phyloP scores from a whole-genome alignment of 768 basidiomycete species.

The Termitomyces sp. region DNA sequence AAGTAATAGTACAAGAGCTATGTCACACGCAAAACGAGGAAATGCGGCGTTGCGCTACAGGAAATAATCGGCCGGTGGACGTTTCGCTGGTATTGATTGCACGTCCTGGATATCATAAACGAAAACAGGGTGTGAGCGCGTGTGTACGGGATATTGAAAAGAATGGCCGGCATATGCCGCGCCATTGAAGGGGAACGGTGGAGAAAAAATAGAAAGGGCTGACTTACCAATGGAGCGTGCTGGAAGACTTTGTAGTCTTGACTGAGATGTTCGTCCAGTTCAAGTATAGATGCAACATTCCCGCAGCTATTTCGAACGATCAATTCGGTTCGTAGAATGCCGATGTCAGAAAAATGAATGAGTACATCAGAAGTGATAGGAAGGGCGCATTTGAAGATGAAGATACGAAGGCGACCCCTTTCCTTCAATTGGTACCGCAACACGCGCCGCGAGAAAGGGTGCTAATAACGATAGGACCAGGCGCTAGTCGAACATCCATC shows the following conservation, averaged over 20 bases:
- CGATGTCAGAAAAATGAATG: conserved; percentile 2
- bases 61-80: conserved; percentile 87
- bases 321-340: background rate
- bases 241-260: conserved; percentile 97
- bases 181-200: background rate
- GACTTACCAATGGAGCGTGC: conserved; percentile 78
- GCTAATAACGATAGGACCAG: background rate
- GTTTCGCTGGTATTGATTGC: conserved; percentile 74
- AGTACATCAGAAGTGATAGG: background rate
- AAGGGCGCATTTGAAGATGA: background rate
- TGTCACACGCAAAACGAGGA: background rate
- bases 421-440: conserved; percentile 1
- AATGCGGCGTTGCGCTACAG: conserved; percentile 32
- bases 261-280: conserved; percentile 87
- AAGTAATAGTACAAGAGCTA: conserved; percentile 4
- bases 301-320: conserved; percentile 67
- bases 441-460: background rate
- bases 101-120: conserved; percentile 50
- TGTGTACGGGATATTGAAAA: background rate
- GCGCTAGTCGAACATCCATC: background rate
- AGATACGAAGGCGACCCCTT: background rate
- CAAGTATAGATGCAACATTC: conserved; percentile 91
- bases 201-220: background rate
- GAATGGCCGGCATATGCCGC: conserved; percentile 2
- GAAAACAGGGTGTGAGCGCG: background rate